A percentile compares a stretch with the other conserved stretches of the same genome.
These are phyloP conservation scores for Forsythia viridissima DNA, from an alignment of 257 asterid species.

Conservation along the genomic window DNA sequence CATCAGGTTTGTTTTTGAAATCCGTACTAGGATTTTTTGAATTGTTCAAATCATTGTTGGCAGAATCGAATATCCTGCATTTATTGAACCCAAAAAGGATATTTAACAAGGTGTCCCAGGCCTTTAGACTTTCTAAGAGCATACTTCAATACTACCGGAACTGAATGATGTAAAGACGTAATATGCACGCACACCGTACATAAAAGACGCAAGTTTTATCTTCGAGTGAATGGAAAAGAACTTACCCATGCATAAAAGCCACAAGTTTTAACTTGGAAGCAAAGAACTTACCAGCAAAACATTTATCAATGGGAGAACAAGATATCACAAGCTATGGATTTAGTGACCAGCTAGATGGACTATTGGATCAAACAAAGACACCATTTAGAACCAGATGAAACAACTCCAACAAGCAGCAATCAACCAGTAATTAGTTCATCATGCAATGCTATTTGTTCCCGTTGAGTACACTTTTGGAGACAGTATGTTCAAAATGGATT, in stretches of 20 bases:
- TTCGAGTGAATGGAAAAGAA: background rate
- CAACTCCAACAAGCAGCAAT: background rate
- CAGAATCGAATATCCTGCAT: slow-evolving; percentile 76
- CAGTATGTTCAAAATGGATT: too few relatives aligned
- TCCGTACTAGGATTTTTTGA: slow-evolving; percentile 24
- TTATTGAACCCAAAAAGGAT: slow-evolving; percentile 15
- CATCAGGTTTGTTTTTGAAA: background rate
- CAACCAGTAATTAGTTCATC: background rate
- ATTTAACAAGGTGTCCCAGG: background rate
- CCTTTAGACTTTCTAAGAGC: background rate
- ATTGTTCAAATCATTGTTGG: slow-evolving; percentile 55
- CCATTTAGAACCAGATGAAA: background rate
- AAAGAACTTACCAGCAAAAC: background rate
- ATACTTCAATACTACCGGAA: background rate
- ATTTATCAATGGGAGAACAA: background rate
- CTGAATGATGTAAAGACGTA: background rate
- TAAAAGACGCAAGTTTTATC: background rate
- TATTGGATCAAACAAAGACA: background rate
- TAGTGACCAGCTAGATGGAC: background rate
- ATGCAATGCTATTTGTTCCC: background rate
- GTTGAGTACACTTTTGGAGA: too few relatives aligned
- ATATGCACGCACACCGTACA: background rate
- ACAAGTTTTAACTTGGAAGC: background rate
- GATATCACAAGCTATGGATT: background rate
- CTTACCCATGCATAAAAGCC: background rate